Conservation (phyloP, 1,139 yeast species). For the Yamadazyma dendronema region DNA sequence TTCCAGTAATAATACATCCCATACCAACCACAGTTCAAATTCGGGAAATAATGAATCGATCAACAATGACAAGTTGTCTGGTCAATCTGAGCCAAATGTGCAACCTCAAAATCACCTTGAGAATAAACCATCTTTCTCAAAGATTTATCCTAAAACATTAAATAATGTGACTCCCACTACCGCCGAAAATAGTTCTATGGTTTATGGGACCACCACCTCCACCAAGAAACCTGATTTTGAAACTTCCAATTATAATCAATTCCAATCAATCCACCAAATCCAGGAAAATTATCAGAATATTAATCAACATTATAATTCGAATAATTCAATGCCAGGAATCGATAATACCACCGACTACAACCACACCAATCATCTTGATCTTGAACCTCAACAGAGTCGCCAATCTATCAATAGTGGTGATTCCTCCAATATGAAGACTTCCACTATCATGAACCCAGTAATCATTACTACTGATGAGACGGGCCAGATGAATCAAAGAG, state of each 20-base stretch:
- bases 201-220: constrained; percentile 61
- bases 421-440: not conserved
- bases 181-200: constrained; percentile 62
- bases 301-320: constrained; percentile 5
- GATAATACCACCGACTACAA: not conserved
- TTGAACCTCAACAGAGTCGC: constrained; percentile 1
- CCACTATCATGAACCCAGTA: constrained; percentile 21
- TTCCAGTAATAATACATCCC: constrained; percentile 12
- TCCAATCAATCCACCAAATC: constrained; percentile 11
- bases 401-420: not conserved
- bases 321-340: constrained; percentile 3
- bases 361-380: not conserved
- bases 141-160: constrained; percentile 22
- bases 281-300: constrained; percentile 11
- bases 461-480: constrained; percentile 49
- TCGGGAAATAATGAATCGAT: constrained; percentile 5
- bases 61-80: too few relatives aligned
- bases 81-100: too few relatives aligned
- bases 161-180: constrained; percentile 54
- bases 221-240: constrained; percentile 16
- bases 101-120: constrained; percentile 1
- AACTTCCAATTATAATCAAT: constrained; percentile 9
- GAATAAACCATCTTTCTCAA: constrained; percentile 9
- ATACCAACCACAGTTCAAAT: not conserved
- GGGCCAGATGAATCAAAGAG: constrained; percentile 31